Evolutionary conservation across 495 filamentous ascomycete genomes (phyloP).

Genomic region (Penicillium taxi): DNA sequence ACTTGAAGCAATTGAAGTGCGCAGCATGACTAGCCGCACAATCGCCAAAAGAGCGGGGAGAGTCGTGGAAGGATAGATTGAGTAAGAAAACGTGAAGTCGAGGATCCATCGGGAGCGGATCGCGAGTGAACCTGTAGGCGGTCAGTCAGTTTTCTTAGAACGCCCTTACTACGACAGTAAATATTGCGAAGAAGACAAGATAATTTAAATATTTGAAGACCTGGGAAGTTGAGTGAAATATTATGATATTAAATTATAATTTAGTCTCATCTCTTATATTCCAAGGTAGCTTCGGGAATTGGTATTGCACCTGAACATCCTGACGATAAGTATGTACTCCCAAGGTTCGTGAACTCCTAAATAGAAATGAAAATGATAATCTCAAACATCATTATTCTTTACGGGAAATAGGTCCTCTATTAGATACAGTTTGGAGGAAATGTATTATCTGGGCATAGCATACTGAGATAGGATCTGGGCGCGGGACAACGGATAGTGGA

Average conservation of each 20-base stretch:
- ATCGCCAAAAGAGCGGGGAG: constrained; percentile 30
- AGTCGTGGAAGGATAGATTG: constrained; percentile 24
- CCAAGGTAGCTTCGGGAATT: no score
- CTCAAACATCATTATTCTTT: neutral
- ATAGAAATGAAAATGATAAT: no score
- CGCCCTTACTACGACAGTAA: no score
- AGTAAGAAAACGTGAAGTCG: constrained; percentile 30
- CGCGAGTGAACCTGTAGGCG: constrained; percentile 37
- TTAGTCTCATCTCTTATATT: no score
- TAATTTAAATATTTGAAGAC: no score
- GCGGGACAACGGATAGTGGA: constrained; percentile 11
- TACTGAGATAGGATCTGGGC: constrained; percentile 23
- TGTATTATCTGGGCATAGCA: constrained; percentile 39
- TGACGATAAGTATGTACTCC: no score
- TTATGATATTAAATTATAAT: no score
- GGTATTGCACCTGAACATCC: no score
- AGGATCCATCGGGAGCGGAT: constrained; percentile 38
- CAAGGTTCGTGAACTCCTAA: no score
- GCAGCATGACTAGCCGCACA: constrained; percentile 45
- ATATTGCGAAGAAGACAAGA: no score
- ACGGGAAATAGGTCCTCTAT: neutral
- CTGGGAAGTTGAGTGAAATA: no score
- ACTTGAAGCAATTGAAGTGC: constrained; percentile 39
- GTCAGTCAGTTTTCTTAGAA: constrained; percentile 16
- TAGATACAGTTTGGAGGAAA: constrained; percentile 19